Conservation (phyloP, 2,329 filamentous ascomycete species). For the Harringtonia aguacate region DNA sequence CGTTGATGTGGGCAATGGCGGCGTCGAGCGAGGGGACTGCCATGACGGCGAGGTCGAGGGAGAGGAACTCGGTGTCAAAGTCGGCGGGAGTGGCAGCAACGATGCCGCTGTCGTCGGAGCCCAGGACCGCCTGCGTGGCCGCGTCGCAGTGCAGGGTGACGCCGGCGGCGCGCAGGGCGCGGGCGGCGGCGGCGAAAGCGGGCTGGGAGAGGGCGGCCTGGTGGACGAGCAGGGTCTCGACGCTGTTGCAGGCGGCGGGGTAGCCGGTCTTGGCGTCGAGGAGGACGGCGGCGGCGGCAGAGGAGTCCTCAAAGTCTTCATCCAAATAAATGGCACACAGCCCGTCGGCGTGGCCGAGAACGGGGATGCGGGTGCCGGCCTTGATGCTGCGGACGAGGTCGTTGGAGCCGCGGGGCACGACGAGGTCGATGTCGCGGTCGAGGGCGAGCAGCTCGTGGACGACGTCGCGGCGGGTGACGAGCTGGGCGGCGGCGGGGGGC, state of each 20-base stretch:
- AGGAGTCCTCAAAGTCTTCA: no score
- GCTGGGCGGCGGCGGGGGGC: constrained; percentile 78
- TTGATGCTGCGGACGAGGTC: constrained; percentile 88
- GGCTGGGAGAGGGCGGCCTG: constrained; percentile 53
- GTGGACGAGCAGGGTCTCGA: constrained; percentile 88
- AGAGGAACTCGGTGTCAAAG: constrained; percentile 82
- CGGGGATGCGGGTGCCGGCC: constrained; percentile 81
- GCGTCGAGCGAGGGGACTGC: constrained; percentile 57
- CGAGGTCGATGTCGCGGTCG: constrained; percentile 83
- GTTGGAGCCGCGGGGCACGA: constrained; percentile 85
- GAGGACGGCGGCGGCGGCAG: no score
- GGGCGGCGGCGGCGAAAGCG: constrained; percentile 56
- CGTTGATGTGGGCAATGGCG: constrained; percentile 83
- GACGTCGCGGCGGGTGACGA: constrained; percentile 85
- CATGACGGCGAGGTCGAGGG: constrained; percentile 75
- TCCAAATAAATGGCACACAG: constrained; percentile 83
- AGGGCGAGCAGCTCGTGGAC: constrained; percentile 80
- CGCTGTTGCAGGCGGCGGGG: constrained; percentile 85
- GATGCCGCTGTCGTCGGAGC: constrained; percentile 18
- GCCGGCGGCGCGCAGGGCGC: constrained; percentile 62
- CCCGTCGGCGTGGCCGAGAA: constrained; percentile 91
- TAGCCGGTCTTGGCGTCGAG: constrained; percentile 92
- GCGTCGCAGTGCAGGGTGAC: constrained; percentile 76
- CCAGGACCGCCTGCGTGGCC: constrained; percentile 45
- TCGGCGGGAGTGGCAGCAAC: constrained; percentile 56